A percentile compares a stretch with the other conserved stretches of the same genome.
phyloP scores from a whole-genome alignment of 306 rosid species.

The Herpetospermum pedunculosum region DNA sequence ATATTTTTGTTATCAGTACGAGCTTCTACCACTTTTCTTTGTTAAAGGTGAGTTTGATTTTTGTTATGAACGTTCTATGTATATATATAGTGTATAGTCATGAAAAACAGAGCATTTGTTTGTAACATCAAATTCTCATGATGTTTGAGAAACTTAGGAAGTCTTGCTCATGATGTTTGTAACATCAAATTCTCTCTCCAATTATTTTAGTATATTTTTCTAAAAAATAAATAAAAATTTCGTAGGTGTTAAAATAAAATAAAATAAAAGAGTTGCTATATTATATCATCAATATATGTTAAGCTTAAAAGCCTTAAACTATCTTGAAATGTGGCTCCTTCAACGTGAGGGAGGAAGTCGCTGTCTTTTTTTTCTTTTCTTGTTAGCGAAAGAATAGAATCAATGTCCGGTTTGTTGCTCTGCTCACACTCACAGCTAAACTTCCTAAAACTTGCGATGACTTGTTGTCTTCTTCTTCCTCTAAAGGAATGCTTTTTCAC shows the following conservation, averaged over 20 bases:
- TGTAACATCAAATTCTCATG: too few relatives aligned
- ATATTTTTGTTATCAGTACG: too few relatives aligned
- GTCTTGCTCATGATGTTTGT: conserved; percentile 19
- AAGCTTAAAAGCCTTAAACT: conserved; percentile 17
- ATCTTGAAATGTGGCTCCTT: conserved; percentile 27
- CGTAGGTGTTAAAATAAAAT: conserved; percentile 24
- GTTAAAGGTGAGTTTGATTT: too few relatives aligned
- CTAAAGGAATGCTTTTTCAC: conserved; percentile 34
- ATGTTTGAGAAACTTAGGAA: neutral
- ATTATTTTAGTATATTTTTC: conserved; percentile 47
- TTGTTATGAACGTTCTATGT: too few relatives aligned
- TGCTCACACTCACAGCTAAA: conserved; percentile 33
- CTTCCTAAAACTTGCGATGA: conserved; percentile 28
- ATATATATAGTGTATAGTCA: too few relatives aligned
- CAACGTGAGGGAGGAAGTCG: conserved; percentile 10
- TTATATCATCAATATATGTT: too few relatives aligned
- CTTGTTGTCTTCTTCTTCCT: conserved; percentile 19
- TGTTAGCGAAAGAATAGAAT: neutral
- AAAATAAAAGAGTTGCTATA: neutral
- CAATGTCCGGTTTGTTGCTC: conserved; percentile 23
- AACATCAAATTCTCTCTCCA: conserved; percentile 27
- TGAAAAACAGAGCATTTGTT: too few relatives aligned
- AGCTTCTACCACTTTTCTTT: too few relatives aligned
- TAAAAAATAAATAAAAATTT: conserved; percentile 15
- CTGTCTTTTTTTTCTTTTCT: conserved; percentile 17